These are phyloP conservation scores for Sphaerobolus stellatus DNA, from an alignment of 1,284 basidiomycete genomes.

Conservation along the genomic window DNA sequence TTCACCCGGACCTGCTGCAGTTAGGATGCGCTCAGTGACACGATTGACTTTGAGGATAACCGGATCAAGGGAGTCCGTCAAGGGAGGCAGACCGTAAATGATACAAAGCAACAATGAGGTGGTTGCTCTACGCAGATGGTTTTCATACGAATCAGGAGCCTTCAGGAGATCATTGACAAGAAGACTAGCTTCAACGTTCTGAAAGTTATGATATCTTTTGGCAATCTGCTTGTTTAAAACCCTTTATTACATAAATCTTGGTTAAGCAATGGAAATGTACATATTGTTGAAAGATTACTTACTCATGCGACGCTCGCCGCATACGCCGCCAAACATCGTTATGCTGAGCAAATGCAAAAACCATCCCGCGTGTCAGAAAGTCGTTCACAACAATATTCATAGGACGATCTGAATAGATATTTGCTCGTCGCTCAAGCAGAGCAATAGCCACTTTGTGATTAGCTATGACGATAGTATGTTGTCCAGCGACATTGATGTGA, in stretches of 20 bases:
- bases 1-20: not conserved
- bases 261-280: not conserved
- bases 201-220: not conserved
- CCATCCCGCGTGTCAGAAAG: conserved; percentile 15
- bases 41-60: not conserved
- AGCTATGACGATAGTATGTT: conserved; percentile 20
- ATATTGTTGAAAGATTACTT: not conserved
- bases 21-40: not conserved
- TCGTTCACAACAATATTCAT: conserved; percentile 17
- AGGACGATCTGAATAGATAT: conserved; percentile 27
- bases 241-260: not conserved
- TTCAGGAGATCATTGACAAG: not conserved
- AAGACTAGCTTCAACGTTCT: not conserved
- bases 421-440: conserved; percentile 22
- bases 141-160: not conserved
- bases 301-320: not conserved
- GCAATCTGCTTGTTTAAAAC: not conserved
- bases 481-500: conserved; percentile 21
- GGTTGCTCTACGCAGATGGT: not conserved
- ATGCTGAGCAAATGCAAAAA: conserved; percentile 15
- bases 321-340: conserved; percentile 5
- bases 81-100: not conserved
- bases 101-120: not conserved
- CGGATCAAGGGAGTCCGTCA: not conserved
- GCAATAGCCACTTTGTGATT: conserved; percentile 20